Evolutionary conservation across 73 alveolate genomes (phyloP).

Genomic region (Uronychia binucleata): DNA sequence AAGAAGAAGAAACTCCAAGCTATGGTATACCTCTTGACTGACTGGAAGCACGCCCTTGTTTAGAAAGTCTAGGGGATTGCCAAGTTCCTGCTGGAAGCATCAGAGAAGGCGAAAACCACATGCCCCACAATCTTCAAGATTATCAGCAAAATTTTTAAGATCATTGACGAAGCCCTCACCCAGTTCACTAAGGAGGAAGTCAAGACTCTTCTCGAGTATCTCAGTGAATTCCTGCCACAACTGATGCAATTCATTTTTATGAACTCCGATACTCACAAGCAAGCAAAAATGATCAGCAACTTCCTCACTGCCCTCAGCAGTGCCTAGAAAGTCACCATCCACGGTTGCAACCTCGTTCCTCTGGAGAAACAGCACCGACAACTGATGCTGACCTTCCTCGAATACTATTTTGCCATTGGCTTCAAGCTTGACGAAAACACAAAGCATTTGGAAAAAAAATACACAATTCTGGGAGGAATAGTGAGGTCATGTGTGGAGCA

Average conservation of each 20-base stretch:
- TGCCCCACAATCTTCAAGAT: neutral
- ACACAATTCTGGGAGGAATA: neutral
- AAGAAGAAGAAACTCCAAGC: neutral
- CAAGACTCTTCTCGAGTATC: neutral
- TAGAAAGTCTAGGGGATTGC: neutral
- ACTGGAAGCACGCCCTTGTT: neutral
- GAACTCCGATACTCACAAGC: neutral
- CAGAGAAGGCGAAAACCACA: neutral
- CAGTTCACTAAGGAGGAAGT: neutral
- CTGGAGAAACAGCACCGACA: neutral
- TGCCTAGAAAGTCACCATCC: neutral
- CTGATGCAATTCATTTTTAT: neutral
- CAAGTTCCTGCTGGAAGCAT: neutral
- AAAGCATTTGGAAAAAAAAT: neutral
- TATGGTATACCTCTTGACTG: neutral
- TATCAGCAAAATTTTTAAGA: neutral
- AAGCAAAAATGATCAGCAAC: neutral
- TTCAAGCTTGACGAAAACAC: neutral
- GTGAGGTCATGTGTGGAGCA: neutral
- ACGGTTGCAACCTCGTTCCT: neutral
- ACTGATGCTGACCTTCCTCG: neutral
- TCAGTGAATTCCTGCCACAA: neutral
- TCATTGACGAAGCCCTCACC: neutral
- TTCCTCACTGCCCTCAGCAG: neutral
- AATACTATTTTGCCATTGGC: neutral